Percentiles rank a stretch among this genome's conserved stretches.
Conservation (phyloP, 2,329 filamentous ascomycete species). For the Talaromyces albobiverticillius region DNA sequence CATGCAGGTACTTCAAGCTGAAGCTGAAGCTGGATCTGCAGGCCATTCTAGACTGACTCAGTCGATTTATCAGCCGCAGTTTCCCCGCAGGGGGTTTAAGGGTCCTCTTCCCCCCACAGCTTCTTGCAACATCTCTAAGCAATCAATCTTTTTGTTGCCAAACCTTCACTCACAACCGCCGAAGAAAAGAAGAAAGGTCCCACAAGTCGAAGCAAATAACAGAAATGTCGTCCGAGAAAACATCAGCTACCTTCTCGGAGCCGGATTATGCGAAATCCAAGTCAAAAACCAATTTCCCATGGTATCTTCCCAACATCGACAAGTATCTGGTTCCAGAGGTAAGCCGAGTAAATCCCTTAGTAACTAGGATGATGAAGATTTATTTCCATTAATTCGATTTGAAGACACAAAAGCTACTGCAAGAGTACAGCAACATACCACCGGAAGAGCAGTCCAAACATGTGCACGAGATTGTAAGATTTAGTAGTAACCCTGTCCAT, state of each 20-base stretch:
- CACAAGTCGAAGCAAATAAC: neutral
- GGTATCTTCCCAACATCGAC: conserved; percentile 1
- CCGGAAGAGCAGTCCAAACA: conserved; percentile 4
- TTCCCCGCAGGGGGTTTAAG: too few species aligned
- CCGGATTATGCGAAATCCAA: conserved; percentile 6
- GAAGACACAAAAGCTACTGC: conserved; percentile 2
- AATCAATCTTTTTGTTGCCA: too few species aligned
- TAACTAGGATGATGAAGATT: too few species aligned
- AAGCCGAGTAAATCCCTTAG: neutral
- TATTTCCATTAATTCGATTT: too few species aligned
- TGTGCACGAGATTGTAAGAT: conserved; percentile 10
- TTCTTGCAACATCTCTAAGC: too few species aligned
- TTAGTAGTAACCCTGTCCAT: neutral
- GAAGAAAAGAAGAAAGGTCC: too few species aligned
- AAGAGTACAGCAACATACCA: conserved; percentile 7
- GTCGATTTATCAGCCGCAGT: too few species aligned
- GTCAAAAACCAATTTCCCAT: conserved; percentile 6
- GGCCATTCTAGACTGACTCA: too few species aligned
- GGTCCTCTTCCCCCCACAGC: too few species aligned
- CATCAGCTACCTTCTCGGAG: conserved; percentile 1
- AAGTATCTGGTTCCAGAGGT: conserved; percentile 8
- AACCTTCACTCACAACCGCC: too few species aligned
- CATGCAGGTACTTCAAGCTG: too few species aligned
- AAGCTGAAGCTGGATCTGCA: too few species aligned
- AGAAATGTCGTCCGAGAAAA: conserved; percentile 3